Conservation (phyloP, 768 basidiomycete genomes). For the Pisolithus microcarpus region DNA sequence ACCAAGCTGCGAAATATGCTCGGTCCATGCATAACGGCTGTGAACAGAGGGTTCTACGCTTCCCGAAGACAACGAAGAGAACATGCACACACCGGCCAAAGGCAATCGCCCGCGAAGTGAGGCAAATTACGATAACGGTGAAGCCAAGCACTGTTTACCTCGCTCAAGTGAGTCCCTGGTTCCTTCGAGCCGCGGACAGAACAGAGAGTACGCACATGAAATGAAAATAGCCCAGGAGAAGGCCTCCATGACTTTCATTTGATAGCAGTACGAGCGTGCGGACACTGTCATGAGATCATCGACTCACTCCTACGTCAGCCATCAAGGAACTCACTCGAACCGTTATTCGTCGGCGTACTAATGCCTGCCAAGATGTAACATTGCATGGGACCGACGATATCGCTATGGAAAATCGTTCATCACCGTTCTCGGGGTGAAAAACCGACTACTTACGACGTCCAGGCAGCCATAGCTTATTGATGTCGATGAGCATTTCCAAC, state of each 20-base stretch:
- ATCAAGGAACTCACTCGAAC: slow-evolving; percentile 39
- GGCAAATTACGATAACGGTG: slow-evolving; percentile 47
- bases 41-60: neutral
- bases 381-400: slow-evolving; percentile 59
- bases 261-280: slow-evolving; percentile 55
- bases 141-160: slow-evolving; percentile 36
- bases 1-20: slow-evolving; percentile 49
- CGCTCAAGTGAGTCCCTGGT: neutral
- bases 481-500: slow-evolving; percentile 6
- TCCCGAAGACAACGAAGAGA: neutral
- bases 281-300: slow-evolving; percentile 38
- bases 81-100: slow-evolving; percentile 22
- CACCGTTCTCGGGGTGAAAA: neutral
- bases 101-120: slow-evolving; percentile 37
- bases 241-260: slow-evolving; percentile 74
- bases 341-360: slow-evolving; percentile 42
- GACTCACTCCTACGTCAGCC: neutral
- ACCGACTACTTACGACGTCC: slow-evolving; percentile 50
- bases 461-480: slow-evolving; percentile 60
- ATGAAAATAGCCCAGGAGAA: slow-evolving; percentile 72
- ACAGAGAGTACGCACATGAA: slow-evolving; percentile 30
- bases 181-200: neutral
- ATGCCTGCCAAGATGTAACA: slow-evolving; percentile 46
- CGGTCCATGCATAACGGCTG: slow-evolving; percentile 26
- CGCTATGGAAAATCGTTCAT: slow-evolving; percentile 34